Conservation (phyloP, 257 asterid species). For the Solanum chmielewskii region DNA sequence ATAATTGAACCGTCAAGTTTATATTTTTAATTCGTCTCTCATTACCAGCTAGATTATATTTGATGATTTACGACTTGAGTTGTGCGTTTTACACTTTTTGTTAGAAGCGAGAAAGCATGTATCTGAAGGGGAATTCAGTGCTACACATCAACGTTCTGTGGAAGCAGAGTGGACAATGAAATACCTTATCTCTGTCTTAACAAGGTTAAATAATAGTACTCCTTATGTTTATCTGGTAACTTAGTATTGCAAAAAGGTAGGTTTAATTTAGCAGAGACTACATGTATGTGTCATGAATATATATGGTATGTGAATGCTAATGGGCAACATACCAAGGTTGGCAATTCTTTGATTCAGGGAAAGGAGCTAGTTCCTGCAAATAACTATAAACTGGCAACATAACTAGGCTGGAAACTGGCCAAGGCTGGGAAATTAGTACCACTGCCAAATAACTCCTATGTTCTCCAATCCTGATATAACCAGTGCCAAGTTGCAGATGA, state of each 20-base stretch:
- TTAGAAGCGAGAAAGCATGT: conserved; percentile 44
- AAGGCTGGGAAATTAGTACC: too few relatives aligned
- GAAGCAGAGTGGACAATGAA: conserved; percentile 18
- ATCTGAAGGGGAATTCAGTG: not conserved
- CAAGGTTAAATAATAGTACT: not conserved
- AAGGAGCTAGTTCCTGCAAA: too few relatives aligned
- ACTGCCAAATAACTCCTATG: too few relatives aligned
- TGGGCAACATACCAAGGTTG: too few relatives aligned
- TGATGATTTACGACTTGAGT: not conserved
- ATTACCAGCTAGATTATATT: not conserved
- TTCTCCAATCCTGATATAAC: too few relatives aligned
- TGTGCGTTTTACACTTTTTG: conserved; percentile 28
- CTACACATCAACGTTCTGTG: not conserved
- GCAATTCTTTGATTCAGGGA: too few relatives aligned
- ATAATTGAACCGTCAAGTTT: not conserved
- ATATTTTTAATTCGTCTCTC: not conserved
- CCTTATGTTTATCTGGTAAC: conserved; percentile 49
- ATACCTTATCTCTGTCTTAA: conserved; percentile 21
- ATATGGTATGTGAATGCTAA: not conserved
- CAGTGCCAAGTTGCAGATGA: too few relatives aligned
- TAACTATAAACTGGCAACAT: too few relatives aligned
- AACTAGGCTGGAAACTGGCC: too few relatives aligned
- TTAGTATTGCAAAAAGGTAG: conserved; percentile 7
- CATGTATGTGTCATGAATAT: not conserved
- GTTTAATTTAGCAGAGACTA: not conserved